These are phyloP conservation scores for Cryphonectria japonica DNA, from an alignment of 2,329 filamentous ascomycete species.

Conservation along the genomic window DNA sequence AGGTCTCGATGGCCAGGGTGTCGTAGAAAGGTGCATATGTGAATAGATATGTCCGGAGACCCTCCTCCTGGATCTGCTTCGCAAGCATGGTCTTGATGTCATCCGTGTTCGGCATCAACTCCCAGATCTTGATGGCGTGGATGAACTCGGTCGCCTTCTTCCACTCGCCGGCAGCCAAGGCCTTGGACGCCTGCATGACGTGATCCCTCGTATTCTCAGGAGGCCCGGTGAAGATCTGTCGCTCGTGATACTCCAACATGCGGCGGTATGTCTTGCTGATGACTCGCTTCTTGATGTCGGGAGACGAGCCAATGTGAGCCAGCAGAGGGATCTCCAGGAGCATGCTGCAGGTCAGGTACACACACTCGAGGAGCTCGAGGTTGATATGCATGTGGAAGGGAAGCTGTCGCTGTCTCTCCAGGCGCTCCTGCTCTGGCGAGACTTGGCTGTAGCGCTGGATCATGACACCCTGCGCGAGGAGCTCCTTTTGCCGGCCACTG, in stretches of 20 bases:
- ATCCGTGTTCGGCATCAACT: slow-evolving; percentile 89
- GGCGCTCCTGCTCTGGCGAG: slow-evolving; percentile 93
- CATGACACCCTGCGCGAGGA: slow-evolving; percentile 96
- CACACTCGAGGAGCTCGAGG: slow-evolving; percentile 94
- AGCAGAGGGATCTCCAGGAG: slow-evolving; percentile 96
- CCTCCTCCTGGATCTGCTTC: slow-evolving; percentile 98
- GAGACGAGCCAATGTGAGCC: slow-evolving; percentile 93
- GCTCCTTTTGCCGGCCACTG: slow-evolving; percentile 95
- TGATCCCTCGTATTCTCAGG: slow-evolving; percentile 99
- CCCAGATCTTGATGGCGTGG: slow-evolving; percentile 99
- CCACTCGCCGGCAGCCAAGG: slow-evolving; percentile 95
- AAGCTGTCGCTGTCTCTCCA: slow-evolving; percentile 95
- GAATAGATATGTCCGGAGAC: slow-evolving; percentile 96
- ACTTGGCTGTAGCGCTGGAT: slow-evolving; percentile 97
- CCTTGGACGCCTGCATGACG: slow-evolving; percentile 98
- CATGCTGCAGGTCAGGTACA: slow-evolving; percentile 99
- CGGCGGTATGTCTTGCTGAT: slow-evolving; percentile 99
- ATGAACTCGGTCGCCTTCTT: slow-evolving; percentile 94
- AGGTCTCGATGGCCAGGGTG: slow-evolving; percentile 82
- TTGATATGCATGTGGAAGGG: slow-evolving; percentile 99
- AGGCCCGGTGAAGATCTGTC: slow-evolving; percentile 97
- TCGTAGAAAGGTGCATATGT: slow-evolving; percentile 99
- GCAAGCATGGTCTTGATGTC: slow-evolving; percentile 97
- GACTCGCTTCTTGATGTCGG: slow-evolving; percentile 94
- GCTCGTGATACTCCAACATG: slow-evolving; percentile 99